Base-by-base conservation (phyloP, 2,329 filamentous ascomycete genomes). In the Pezicula radicicola region DNA sequence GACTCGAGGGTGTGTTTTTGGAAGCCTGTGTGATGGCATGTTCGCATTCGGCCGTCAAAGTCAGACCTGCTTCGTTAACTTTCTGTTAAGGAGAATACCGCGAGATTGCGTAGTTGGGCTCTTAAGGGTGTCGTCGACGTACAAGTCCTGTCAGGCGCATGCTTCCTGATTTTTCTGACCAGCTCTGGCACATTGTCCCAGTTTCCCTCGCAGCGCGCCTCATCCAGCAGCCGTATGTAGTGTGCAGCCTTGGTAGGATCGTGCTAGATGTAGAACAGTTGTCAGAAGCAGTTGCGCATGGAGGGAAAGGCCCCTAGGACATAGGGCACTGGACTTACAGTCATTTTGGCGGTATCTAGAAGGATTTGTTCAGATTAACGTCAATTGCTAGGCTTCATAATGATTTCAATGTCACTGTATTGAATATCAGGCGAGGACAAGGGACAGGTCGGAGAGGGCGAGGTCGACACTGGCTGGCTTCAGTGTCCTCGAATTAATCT, bases 121-220 rank as follows among this genome's bases (percentile, higher is more conserved):
- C 9, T 8, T 19, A 45, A 19, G 46, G 35, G 25, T 15, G 36
- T 25, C 12, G 13, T 41, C 50, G 51, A 67, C 83, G 63, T 86
- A 97, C 93, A 96, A 72, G 83, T 82, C 70, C 89, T 83, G 55
- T 89, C 83, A 39, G 91, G 87, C 62, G 91, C 89, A 79, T 99
- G 93, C 72, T 99, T 97, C 66, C 88, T 88, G 65, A 97, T 81
- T 73, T 99, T 99, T 68, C 93, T 85, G 63, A 94, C 86, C 57
- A 96, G 80, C 73, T 97, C 93, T 25, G 90, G 89, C 28, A 97
- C 81, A 28, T 89, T 84, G 60, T 84, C 78, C 94, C 94, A 99
- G 69, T 85, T 86, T 48, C 88, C 91, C 64, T 93, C 85, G 71
- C 91, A 96, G 65, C 94, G 88, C 59, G 91, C 91, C 61, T 86